Conservation (phyloP, 768 basidiomycete species). For the Serendipita sp. region DNA sequence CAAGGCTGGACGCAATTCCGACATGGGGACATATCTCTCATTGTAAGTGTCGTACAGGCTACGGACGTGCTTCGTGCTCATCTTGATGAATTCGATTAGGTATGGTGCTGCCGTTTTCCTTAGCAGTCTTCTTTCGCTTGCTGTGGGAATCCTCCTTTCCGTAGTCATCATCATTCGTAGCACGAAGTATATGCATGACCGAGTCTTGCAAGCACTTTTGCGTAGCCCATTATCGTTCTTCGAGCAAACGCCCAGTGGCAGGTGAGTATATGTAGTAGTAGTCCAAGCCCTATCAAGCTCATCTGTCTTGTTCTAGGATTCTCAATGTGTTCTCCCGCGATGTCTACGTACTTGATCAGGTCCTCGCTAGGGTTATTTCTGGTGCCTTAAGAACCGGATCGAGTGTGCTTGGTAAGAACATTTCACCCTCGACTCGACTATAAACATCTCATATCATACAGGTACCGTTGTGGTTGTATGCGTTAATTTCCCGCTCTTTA, state of each 20-base stretch:
- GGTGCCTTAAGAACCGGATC: constrained; percentile 50
- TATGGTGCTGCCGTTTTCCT: constrained; percentile 53
- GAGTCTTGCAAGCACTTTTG: constrained; percentile 64
- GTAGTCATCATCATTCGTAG: constrained; percentile 63
- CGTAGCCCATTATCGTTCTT: constrained; percentile 77
- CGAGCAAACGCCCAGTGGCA: constrained; percentile 72
- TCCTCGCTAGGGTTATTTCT: constrained; percentile 62
- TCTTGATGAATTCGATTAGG: no score
- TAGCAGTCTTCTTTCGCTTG: constrained; percentile 36
- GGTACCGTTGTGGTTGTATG: constrained; percentile 46
- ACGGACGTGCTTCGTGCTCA: no score
- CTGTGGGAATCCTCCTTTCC: constrained; percentile 50
- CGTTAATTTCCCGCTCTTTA: constrained; percentile 63
- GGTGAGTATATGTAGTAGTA: constrained; percentile 25
- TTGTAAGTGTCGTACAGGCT: constrained; percentile 18
- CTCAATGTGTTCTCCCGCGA: constrained; percentile 87
- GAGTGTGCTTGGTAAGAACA: constrained; percentile 16
- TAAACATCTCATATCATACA: constrained; percentile 19
- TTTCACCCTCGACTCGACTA: constrained; percentile 31
- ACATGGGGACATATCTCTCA: constrained; percentile 27
- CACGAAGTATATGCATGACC: constrained; percentile 59
- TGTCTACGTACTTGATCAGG: constrained; percentile 66
- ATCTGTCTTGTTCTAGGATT: constrained; percentile 30
- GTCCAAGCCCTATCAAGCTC: background rate
- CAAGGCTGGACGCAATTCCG: constrained; percentile 36